Evolutionary conservation across 1,284 basidiomycete genomes (phyloP).

Genomic region (Stygiomarasmius scandens): DNA sequence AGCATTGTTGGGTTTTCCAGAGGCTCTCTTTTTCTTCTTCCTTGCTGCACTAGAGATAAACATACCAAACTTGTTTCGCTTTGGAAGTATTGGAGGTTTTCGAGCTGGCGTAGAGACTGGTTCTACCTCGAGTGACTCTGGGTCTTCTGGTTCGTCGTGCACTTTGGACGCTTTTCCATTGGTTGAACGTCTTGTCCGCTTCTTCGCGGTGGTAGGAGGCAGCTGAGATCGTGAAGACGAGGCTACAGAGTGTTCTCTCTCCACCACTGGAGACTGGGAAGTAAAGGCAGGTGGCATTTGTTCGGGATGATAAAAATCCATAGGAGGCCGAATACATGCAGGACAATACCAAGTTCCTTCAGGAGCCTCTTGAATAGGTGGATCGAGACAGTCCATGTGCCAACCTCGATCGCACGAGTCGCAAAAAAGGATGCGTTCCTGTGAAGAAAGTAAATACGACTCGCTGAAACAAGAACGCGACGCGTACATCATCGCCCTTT

Average conservation of each 20-base stretch:
- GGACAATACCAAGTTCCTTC: slow-evolving; percentile 80
- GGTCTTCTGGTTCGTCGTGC: too few species aligned
- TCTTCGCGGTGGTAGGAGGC: slow-evolving; percentile 29
- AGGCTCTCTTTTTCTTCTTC: slow-evolving; percentile 22
- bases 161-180: neutral
- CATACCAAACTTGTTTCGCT: too few species aligned
- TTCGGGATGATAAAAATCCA: slow-evolving; percentile 14
- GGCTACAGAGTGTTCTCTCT: slow-evolving; percentile 46
- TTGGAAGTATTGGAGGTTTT: too few species aligned
- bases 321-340: slow-evolving; percentile 46
- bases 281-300: slow-evolving; percentile 9
- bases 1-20: slow-evolving; percentile 28
- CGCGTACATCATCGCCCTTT: slow-evolving; percentile 88
- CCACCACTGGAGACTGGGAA: slow-evolving; percentile 16
- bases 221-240: slow-evolving; percentile 47
- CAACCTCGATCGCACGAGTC: slow-evolving; percentile 96
- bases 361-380: slow-evolving; percentile 72
- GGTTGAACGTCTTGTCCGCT: neutral
- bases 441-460: slow-evolving; percentile 13
- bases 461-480: slow-evolving; percentile 12
- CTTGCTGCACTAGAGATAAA: too few species aligned
- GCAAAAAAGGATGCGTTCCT: slow-evolving; percentile 89
- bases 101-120: too few species aligned
- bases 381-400: slow-evolving; percentile 88
- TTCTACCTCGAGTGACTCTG: too few species aligned